These are phyloP conservation scores for Caryopteris hybrid DNA, from an alignment of 305 asterid genomes.

Conservation along the genomic window DNA sequence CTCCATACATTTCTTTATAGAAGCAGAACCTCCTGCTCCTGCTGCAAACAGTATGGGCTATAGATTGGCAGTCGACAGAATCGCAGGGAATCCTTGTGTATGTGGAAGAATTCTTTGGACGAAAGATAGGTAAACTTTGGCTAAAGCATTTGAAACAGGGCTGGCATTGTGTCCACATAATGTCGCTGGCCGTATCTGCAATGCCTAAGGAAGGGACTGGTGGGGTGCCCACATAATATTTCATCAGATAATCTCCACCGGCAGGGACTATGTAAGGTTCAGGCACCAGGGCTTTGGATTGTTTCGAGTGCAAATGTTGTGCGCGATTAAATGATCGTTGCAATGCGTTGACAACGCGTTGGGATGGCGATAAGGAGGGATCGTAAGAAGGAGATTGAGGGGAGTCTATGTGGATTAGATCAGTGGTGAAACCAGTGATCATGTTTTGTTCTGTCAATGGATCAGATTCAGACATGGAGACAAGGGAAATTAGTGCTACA, in stretches of 20 bases:
- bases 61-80: constrained; percentile 1
- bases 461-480: not conserved
- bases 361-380: constrained; percentile 18
- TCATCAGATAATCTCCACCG: constrained; percentile 35
- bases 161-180: constrained; percentile 46
- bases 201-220: constrained; percentile 25
- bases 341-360: constrained; percentile 22
- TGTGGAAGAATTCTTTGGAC: constrained; percentile 26
- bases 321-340: constrained; percentile 24
- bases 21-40: not conserved
- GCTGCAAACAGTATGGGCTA: constrained; percentile 1
- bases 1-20: constrained; percentile 22
- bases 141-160: constrained; percentile 38
- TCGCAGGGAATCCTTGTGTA: constrained; percentile 26
- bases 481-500: not conserved
- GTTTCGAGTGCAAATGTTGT: not conserved
- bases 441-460: not conserved
- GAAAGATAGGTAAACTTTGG: constrained; percentile 24
- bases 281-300: not conserved
- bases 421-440: constrained; percentile 23
- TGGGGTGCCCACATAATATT: constrained; percentile 38
- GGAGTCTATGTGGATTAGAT: constrained; percentile 47
- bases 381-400: constrained; percentile 23
- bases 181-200: constrained; percentile 47
- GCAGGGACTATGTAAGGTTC: not conserved